phyloP scores from a whole-genome alignment of 78 protist genomes.

The Carpediemonas membranifera region DNA sequence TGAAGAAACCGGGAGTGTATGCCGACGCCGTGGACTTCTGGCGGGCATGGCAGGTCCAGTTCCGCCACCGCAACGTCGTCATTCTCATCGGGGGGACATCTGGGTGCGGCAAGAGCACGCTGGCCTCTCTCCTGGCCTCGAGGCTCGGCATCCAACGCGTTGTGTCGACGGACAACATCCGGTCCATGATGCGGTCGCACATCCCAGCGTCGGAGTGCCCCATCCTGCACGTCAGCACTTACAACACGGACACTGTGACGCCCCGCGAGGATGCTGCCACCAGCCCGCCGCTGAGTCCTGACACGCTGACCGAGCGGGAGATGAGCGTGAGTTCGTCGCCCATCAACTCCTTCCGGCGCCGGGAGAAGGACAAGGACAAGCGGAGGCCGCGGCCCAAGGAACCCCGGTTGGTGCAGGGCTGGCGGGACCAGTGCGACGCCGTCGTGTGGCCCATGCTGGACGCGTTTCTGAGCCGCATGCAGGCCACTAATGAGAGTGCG shows the following conservation, averaged over 20 bases:
- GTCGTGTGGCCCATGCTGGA: not conserved
- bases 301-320: not conserved
- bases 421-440: not conserved
- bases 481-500: not conserved
- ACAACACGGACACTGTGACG: not conserved
- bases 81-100: slow-evolving; percentile 50
- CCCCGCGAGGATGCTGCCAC: not conserved
- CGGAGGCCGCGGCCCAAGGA: too few species aligned
- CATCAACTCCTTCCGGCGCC: not conserved
- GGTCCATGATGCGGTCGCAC: slow-evolving; percentile 38
- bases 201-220: not conserved
- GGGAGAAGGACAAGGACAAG: slow-evolving; percentile 28
- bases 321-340: not conserved
- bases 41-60: slow-evolving; percentile 14
- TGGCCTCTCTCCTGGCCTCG: slow-evolving; percentile 44
- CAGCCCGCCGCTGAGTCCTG: too few species aligned
- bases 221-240: slow-evolving; percentile 24
- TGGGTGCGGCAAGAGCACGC: slow-evolving; percentile 57
- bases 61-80: slow-evolving; percentile 5
- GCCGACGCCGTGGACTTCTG: not conserved
- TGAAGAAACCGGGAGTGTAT: not conserved
- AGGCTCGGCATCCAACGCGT: slow-evolving; percentile 48
- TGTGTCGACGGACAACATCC: slow-evolving; percentile 50
- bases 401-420: too few species aligned
- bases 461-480: not conserved